phyloP scores from a whole-genome alignment of 306 rosid species.

The Ceratonia siliqua region DNA sequence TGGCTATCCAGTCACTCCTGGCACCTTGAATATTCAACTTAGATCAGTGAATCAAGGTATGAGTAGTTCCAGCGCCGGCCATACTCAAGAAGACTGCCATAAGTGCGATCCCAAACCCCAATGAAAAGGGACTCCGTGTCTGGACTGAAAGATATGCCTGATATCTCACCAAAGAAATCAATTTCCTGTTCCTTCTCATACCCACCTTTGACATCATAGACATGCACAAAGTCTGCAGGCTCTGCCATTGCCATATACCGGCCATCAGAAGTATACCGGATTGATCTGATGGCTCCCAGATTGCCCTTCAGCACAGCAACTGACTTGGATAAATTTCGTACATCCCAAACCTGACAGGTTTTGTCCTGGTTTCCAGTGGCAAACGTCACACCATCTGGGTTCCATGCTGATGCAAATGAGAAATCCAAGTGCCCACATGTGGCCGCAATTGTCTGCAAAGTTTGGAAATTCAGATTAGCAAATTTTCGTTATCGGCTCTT shows the following conservation, averaged over 20 bases:
- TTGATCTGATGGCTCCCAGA: constrained; percentile 78
- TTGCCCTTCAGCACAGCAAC: constrained; percentile 76
- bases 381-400: constrained; percentile 69
- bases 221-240: constrained; percentile 86
- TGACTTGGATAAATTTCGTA: constrained; percentile 67
- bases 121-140: constrained; percentile 77
- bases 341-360: constrained; percentile 83
- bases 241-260: constrained; percentile 75
- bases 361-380: constrained; percentile 93
- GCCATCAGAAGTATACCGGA: constrained; percentile 69
- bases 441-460: constrained; percentile 50
- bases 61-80: constrained; percentile 50
- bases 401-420: constrained; percentile 87
- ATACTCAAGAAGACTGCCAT: constrained; percentile 83
- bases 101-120: constrained; percentile 85
- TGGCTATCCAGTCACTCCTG: constrained; percentile 40
- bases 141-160: constrained; percentile 87
- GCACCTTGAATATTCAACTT: constrained; percentile 6
- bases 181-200: constrained; percentile 76
- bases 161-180: constrained; percentile 82
- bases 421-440: constrained; percentile 75
- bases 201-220: constrained; percentile 66
- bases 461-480: constrained; percentile 18
- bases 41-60: constrained; percentile 52
- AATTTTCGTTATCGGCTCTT: neutral